Evolutionary conservation across 2,329 filamentous ascomycete species (phyloP), one percentile per base, ranked within the genome.

Genomic region (Scedosporium minutisporum): DNA sequence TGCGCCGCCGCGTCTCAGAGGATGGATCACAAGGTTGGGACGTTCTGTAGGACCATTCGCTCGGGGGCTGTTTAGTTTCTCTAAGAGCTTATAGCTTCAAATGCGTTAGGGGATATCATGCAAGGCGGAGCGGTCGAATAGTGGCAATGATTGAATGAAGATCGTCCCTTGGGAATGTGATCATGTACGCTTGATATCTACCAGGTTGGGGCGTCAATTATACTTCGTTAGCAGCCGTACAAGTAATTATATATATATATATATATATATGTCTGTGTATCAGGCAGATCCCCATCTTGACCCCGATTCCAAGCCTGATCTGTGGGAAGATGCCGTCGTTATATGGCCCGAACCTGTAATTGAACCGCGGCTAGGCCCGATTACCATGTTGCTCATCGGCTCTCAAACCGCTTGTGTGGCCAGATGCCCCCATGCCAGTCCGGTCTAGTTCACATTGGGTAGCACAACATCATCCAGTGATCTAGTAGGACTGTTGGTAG

Each of bases 251-350:
- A 55, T 27, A 27, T 27, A 12, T 23, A 2, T 55, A n/a, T 25
- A 2, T 3, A 55, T 27, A 27, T 27, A 12, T 23, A 2, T 55
- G 51, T 12, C n/a, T 25, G 18, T 3, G 18, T 25, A 7, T 55
- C 7, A 55, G 16, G 58, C 71, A 70, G 62, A 83, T 74, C 0
- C 81, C 82, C 76, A 84, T 80, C 69, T 84, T n/a, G n/a, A n/a
- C n/a, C n/a, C n/a, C n/a, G n/a, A n/a, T n/a, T 83, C 80, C 81
- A 16, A 82, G 73, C 64, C 78, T 82, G 21, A 75, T 77, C 67
- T 83, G 80, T 0, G 77, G 74, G 65, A 84, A 83, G 14, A 83
- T 74, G 1, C 78, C 78, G 63, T 77, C 73, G 25, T 74, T 68
- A 6, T 70, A 68, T 0, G 76, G 76, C 75, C 76, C 75, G 63